These are phyloP conservation scores for Gamsiella multidivaricata DNA, from an alignment of 192 early-diverging fungal species.

Conservation along the genomic window DNA sequence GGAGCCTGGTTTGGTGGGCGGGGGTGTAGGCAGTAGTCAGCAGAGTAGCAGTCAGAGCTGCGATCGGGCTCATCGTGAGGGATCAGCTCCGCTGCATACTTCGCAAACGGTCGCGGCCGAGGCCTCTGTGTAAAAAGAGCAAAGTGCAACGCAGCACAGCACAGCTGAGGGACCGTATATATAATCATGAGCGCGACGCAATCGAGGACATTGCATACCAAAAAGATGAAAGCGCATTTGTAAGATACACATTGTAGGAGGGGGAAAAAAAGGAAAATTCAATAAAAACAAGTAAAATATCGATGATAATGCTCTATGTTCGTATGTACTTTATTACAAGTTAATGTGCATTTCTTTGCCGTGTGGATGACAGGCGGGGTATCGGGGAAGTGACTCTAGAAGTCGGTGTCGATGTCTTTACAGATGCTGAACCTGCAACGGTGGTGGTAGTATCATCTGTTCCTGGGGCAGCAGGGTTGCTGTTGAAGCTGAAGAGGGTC, in stretches of 20 bases:
- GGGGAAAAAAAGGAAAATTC: not conserved
- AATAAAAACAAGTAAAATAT: conserved; percentile 3
- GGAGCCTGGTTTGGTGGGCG: conserved; percentile 5
- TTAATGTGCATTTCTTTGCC: not conserved
- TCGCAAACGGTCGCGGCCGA: conserved; percentile 22
- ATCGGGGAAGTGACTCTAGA: conserved; percentile 12
- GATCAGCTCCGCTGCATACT: not conserved
- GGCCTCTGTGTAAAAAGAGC: conserved; percentile 1
- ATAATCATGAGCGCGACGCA: no score
- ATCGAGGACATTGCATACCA: not conserved
- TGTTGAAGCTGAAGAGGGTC: conserved; percentile 60
- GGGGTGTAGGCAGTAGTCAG: conserved; percentile 13
- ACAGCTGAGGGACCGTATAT: no score
- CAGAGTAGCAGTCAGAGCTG: conserved; percentile 31
- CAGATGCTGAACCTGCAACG: no score
- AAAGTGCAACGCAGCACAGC: not conserved
- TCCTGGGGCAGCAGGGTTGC: not conserved
- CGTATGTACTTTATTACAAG: conserved; percentile 4
- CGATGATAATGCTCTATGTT: not conserved
- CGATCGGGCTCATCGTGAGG: not conserved
- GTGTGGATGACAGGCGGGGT: conserved; percentile 19
- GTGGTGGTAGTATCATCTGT: no score
- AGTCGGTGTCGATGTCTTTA: not conserved
- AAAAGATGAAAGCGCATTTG: not conserved
- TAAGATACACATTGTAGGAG: not conserved